Base-by-base conservation (phyloP, 78 protist species). In the Pigoraptor vietnamica region DNA sequence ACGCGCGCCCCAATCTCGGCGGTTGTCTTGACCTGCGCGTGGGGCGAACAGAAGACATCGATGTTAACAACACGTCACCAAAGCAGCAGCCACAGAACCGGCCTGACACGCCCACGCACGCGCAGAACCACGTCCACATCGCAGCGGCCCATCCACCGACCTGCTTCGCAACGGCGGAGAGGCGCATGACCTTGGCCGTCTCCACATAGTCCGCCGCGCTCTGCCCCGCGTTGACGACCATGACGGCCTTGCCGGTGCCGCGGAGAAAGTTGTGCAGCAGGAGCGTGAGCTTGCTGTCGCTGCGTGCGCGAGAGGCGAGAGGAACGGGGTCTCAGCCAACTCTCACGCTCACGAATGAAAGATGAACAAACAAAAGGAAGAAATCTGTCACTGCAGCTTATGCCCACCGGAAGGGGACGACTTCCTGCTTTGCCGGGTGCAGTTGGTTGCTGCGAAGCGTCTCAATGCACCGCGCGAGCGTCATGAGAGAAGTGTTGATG, bases 391-490 rank as follows among this genome's bases (percentile, higher is more conserved):
- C n/a, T n/a, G n/a, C n/a, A n/a, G n/a, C n/a, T n/a, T 14, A 48
- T 6, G 14, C 67, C 67, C 67, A 48, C 67, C 67, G 67, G 14
- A 48, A 48, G 29, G 67, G 67, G 14, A 48, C 67, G 67, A 48
- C 67, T 14, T 48, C 67, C 56, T 92, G 95, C 14, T 48, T 93
- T 19, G 19, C 33, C 86, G 24, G 24, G 19, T 81, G 24, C 35
- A 23, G 86, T 29, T 81, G 86, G 92, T 93, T 93, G 88, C 95
- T 95, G 9, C 96, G 97, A 36, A 97, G 93, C 10, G 97, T 96
- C 0, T 93, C 88, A 37, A 97, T 97, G 35, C 93, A 95, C 36
- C 94, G 95, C 36, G 97, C 98, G 48, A 97, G 93, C 23, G 97
- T 91, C 24, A 95, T 91, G 23, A 97, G 94, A 23, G 97, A 95